Evolutionary conservation across 2,329 filamentous ascomycete species (phyloP).

Genomic region (Tolypocladium capitatum): DNA sequence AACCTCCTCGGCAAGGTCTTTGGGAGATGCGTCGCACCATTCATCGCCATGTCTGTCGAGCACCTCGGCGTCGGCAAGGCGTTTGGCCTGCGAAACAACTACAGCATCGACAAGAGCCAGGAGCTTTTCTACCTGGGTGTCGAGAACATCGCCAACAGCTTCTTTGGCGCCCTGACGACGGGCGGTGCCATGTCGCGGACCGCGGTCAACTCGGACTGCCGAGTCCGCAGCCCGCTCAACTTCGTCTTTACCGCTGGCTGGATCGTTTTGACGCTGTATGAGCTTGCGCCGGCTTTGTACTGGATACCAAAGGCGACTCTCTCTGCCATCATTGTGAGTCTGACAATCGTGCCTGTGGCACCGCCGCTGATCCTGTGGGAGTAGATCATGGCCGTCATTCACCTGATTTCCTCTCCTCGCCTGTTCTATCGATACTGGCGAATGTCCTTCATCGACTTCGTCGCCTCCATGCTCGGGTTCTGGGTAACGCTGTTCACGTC

Average conservation of each 20-base stretch:
- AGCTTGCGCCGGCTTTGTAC: constrained; percentile 46
- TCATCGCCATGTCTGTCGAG: constrained; percentile 48
- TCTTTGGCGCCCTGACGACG: constrained; percentile 51
- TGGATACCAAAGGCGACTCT: constrained; percentile 56
- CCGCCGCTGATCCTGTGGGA: background rate
- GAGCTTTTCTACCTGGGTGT: constrained; percentile 51
- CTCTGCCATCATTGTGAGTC: constrained; percentile 44
- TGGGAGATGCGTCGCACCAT: constrained; percentile 41
- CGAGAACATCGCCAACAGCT: constrained; percentile 49
- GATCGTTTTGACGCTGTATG: constrained; percentile 48
- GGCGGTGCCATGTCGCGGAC: constrained; percentile 56
- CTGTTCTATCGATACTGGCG: constrained; percentile 53
- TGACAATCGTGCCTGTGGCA: background rate
- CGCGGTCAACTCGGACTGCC: constrained; percentile 51
- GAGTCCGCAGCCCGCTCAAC: constrained; percentile 47
- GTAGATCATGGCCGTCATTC: constrained; percentile 48
- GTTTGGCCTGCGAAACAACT: constrained; percentile 48
- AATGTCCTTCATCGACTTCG: constrained; percentile 50
- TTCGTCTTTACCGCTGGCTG: constrained; percentile 48
- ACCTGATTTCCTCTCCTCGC: constrained; percentile 43
- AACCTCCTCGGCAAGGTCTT: constrained; percentile 39
- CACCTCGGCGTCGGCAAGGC: constrained; percentile 52
- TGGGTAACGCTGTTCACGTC: constrained; percentile 51
- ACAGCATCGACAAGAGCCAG: constrained; percentile 50
- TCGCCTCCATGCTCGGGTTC: constrained; percentile 48